Base-by-base conservation (phyloP, 345 rosid genomes). In the Triadica sebifera region DNA sequence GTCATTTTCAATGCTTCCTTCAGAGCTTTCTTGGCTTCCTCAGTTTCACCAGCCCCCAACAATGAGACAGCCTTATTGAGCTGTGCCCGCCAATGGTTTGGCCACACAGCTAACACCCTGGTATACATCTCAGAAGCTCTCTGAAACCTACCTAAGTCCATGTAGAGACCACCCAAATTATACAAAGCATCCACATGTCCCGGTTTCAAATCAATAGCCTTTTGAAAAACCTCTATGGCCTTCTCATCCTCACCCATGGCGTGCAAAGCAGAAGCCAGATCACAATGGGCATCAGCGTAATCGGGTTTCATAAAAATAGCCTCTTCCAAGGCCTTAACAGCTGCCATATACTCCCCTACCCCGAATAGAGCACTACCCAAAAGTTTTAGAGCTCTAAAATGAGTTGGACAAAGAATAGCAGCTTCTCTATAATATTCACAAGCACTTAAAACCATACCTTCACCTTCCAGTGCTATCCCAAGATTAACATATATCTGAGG, bases 351-450 rank as follows among this genome's bases (percentile, higher is more conserved):
- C 82, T 93, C 99, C 52, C 98, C 97, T 49, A 95, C 99, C 64
- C 99, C 99, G 17, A 95, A 90, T 78, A 95, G 89, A 8, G 99
- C 99, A 84, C 98, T 91, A 22, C 99, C 98, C 84, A 93, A 75
- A 34, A 95, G 92, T 77, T 95, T 95, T 83, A 95, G 81, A 50
- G 99, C 99, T 80, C 99, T 91, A 86, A 83, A 95, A 90, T 95
- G 99, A 41, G 98, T 91, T 7, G 99, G 97, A 79, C 96, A 91
- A 13, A 95, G 88, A 79, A 95, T 93, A 19, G 98, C 99, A 81
- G 99, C 97, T 84, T 95, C 99, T 75, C 98, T 90, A 74, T 95
- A 95, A 82, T 93, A 93, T 82, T 95, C 98, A 73, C 99, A 95
- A 75, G 98, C 98, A 83, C 98, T 93, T 78, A 95, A 84, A 85